Conservation (phyloP, 179 eudicot genomes). For the Spergularia azorica region DNA sequence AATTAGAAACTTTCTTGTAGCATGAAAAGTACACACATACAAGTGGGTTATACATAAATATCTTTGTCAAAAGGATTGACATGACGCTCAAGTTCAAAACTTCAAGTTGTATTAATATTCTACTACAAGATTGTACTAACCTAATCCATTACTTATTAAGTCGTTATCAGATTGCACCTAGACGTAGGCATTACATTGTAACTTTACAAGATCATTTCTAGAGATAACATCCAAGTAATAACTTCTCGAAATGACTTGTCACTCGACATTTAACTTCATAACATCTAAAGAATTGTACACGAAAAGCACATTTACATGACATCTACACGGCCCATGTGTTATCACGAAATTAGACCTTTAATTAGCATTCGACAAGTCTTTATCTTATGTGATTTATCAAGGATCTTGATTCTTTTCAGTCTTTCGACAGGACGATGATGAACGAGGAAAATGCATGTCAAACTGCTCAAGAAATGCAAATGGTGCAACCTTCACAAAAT, state of each 20-base stretch:
- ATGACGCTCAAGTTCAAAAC: neutral
- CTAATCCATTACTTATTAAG: neutral
- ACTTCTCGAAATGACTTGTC: too few species aligned
- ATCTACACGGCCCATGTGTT: too few species aligned
- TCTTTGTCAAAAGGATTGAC: slow-evolving; percentile 2
- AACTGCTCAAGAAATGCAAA: slow-evolving; percentile 61
- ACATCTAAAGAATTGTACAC: too few species aligned
- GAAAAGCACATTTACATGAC: too few species aligned
- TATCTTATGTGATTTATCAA: neutral
- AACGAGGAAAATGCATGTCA: slow-evolving; percentile 72
- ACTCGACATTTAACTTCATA: too few species aligned
- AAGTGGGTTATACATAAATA: neutral
- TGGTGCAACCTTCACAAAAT: slow-evolving; percentile 69
- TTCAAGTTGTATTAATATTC: neutral
- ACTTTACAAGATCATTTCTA: neutral
- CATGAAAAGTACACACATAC: too few species aligned
- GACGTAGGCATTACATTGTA: neutral
- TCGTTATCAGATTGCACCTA: neutral
- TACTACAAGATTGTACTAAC: neutral
- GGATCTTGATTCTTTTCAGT: neutral
- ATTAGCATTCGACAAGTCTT: neutral
- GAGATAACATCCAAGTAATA: too few species aligned
- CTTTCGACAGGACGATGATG: slow-evolving; percentile 51
- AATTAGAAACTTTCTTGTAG: neutral
- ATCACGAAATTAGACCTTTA: too few species aligned